These are phyloP conservation scores for Coix lacrymajobi DNA, from an alignment of 176 grass and related monocot species.

Conservation along the genomic window DNA sequence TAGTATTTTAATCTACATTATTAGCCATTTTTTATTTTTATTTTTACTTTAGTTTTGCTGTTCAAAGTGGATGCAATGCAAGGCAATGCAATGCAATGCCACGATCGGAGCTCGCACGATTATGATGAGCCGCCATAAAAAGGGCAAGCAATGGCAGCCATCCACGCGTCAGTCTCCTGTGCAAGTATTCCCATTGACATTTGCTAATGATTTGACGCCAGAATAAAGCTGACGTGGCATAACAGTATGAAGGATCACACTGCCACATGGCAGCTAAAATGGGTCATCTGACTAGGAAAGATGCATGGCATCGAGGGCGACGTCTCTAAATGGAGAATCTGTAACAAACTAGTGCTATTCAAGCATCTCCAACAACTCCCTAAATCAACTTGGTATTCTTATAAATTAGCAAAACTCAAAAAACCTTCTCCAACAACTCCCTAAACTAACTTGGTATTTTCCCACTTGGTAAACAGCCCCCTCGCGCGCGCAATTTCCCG, in stretches of 20 bases:
- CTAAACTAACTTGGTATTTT: too few relatives aligned
- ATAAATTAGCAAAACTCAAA: too few relatives aligned
- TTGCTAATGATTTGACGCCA: conserved; percentile 24
- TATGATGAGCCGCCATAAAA: not conserved
- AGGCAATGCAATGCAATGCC: not conserved
- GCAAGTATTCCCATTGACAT: conserved; percentile 17
- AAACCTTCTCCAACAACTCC: too few relatives aligned
- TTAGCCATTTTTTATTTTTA: not conserved
- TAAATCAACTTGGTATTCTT: too few relatives aligned
- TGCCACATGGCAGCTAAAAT: conserved; percentile 18
- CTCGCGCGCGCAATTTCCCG: too few relatives aligned
- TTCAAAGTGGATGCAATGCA: too few relatives aligned
- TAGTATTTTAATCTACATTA: not conserved
- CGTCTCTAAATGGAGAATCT: not conserved
- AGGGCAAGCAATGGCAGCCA: not conserved
- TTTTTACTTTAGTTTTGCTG: not conserved
- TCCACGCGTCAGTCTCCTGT: conserved; percentile 16
- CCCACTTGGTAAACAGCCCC: too few relatives aligned
- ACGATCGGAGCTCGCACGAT: not conserved
- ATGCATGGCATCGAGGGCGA: not conserved
- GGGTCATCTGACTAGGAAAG: conserved; percentile 18
- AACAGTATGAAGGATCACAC: not conserved
- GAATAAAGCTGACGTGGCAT: conserved; percentile 39
- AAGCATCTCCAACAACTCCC: too few relatives aligned
- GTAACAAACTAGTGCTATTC: not conserved